A percentile compares a stretch with the other conserved stretches of the same genome.
phyloP scores from a whole-genome alignment of 2,329 filamentous ascomycete species.

The Lachnellula hyalina region DNA sequence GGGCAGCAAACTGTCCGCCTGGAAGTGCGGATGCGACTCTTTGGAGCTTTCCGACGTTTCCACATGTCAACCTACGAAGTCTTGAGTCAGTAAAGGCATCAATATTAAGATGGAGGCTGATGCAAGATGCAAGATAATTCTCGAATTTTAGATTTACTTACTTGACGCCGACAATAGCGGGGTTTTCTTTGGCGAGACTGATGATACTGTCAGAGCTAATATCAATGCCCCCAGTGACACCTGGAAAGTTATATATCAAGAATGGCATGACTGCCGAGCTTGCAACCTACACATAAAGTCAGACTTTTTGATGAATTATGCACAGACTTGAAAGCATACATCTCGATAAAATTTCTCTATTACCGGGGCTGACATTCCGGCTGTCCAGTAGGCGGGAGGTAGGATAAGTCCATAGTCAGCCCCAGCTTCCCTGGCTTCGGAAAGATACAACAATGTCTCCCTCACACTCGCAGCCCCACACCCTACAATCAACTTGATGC shows the following conservation, averaged over 20 bases:
- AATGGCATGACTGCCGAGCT: conserved; percentile 52
- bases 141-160: conserved; percentile 5
- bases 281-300: conserved; percentile 38
- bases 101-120: too few relatives aligned
- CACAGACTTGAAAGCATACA: conserved; percentile 38
- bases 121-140: too few relatives aligned
- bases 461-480: conserved; percentile 63
- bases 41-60: conserved; percentile 53
- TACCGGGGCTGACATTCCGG: conserved; percentile 45
- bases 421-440: conserved; percentile 57
- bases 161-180: conserved; percentile 60
- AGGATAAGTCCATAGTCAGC: conserved; percentile 64
- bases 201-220: conserved; percentile 53
- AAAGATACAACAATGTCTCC: conserved; percentile 61
- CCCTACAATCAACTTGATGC: conserved; percentile 62
- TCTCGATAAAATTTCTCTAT: conserved; percentile 15
- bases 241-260: conserved; percentile 60
- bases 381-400: conserved; percentile 64
- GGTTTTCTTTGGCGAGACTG: conserved; percentile 39
- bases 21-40: conserved; percentile 46
- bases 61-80: conserved; percentile 19
- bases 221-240: conserved; percentile 51
- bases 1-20: conserved; percentile 51
- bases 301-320: conserved; percentile 49
- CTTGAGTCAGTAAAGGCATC: too few relatives aligned